A percentile compares a stretch with the other conserved stretches of the same genome.
These are phyloP conservation scores for Lolium rigidum DNA, from an alignment of 176 grass and related monocot genomes.

Conservation along the genomic window DNA sequence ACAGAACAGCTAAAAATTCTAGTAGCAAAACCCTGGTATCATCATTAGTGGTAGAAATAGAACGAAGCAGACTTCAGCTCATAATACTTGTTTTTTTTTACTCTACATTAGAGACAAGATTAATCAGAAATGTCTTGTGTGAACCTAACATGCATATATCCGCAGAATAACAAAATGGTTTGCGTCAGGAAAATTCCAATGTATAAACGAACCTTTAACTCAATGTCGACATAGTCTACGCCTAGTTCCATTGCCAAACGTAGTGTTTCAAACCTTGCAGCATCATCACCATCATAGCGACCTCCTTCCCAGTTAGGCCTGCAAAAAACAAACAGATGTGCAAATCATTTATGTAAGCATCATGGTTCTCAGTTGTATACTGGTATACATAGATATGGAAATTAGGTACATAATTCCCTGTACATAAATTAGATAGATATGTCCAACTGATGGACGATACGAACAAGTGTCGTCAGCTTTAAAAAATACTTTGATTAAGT, in stretches of 20 bases:
- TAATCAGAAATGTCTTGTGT: constrained; percentile 15
- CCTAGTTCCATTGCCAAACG: constrained; percentile 90
- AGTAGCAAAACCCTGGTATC: constrained; percentile 16
- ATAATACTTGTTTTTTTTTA: neutral
- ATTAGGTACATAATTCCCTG: constrained; percentile 9
- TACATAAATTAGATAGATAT: constrained; percentile 12
- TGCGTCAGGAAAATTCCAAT: neutral
- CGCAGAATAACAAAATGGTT: constrained; percentile 14
- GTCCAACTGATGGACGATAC: neutral
- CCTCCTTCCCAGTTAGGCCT: constrained; percentile 99
- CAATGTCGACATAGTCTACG: constrained; percentile 97
- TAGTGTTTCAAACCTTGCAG: constrained; percentile 66
- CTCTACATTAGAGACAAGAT: neutral
- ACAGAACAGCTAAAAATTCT: neutral
- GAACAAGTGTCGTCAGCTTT: neutral
- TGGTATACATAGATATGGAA: neutral
- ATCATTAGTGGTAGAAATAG: neutral
- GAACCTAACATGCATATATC: constrained; percentile 9
- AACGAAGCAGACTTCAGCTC: neutral
- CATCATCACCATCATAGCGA: constrained; percentile 87
- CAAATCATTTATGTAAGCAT: constrained; percentile 25
- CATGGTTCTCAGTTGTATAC: neutral
- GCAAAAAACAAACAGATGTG: constrained; percentile 37
- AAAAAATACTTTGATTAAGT: constrained; percentile 3
- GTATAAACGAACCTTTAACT: constrained; percentile 82